These are phyloP conservation scores for Crepidotus sp. DNA, from an alignment of 1,284 basidiomycete genomes.

Conservation along the genomic window DNA sequence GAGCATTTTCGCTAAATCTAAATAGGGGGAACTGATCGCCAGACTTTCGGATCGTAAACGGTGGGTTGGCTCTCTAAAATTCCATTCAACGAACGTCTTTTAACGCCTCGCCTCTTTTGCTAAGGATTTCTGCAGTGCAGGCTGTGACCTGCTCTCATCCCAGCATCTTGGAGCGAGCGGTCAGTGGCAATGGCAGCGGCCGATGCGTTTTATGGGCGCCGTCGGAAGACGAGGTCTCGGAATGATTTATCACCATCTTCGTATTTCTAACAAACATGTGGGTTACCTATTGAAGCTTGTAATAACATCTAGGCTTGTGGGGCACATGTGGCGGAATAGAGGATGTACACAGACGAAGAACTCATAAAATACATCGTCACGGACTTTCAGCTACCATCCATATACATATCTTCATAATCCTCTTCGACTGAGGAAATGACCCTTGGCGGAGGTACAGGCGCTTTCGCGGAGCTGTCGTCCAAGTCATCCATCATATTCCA, in stretches of 20 bases:
- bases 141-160: constrained; percentile 84
- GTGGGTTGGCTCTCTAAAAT: constrained; percentile 32
- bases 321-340: no score
- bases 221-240: constrained; percentile 17
- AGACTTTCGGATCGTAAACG: constrained; percentile 46
- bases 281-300: no score
- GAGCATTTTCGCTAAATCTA: constrained; percentile 1
- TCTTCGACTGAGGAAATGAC: neutral
- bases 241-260: neutral
- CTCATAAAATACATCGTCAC: neutral
- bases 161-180: constrained; percentile 58
- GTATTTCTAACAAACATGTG: no score
- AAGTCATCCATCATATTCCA: constrained; percentile 24
- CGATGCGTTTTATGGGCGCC: constrained; percentile 75
- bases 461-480: no score
- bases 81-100: constrained; percentile 2
- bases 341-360: no score
- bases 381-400: constrained; percentile 22
- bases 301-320: no score
- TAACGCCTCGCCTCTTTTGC: neutral
- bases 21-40: constrained; percentile 57
- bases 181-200: constrained; percentile 68
- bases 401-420: constrained; percentile 39
- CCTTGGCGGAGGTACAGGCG: neutral
- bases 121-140: constrained; percentile 68